Conservation (phyloP, 2,329 filamentous ascomycete species). For the Aspergillus ruber region DNA sequence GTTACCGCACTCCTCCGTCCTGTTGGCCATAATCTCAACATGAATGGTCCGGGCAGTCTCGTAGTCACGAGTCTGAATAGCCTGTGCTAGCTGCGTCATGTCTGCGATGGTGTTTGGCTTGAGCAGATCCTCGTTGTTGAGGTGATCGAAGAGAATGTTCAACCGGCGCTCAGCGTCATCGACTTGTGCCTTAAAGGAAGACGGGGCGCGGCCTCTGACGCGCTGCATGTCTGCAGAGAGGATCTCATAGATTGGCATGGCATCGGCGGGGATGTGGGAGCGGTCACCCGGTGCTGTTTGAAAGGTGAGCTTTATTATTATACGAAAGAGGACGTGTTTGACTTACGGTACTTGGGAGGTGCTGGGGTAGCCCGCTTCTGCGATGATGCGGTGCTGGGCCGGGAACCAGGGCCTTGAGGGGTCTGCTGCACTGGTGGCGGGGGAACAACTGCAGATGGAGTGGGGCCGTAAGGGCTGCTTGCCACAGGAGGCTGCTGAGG, state of each 20-base stretch:
- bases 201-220: slow-evolving; percentile 76
- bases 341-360: slow-evolving; percentile 63
- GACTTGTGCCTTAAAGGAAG: slow-evolving; percentile 81
- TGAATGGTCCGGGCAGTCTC: slow-evolving; percentile 62
- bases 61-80: slow-evolving; percentile 64
- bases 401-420: slow-evolving; percentile 34
- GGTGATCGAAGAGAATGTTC: slow-evolving; percentile 88
- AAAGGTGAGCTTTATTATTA: slow-evolving; percentile 10
- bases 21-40: slow-evolving; percentile 68
- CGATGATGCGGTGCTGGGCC: slow-evolving; percentile 45
- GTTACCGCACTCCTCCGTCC: slow-evolving; percentile 72
- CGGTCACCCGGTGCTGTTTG: slow-evolving; percentile 64
- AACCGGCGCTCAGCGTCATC: slow-evolving; percentile 91
- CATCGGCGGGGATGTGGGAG: slow-evolving; percentile 73
- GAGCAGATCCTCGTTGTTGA: slow-evolving; percentile 91
- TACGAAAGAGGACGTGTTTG: neutral
- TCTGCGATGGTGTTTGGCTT: slow-evolving; percentile 60
- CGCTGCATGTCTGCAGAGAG: slow-evolving; percentile 80
- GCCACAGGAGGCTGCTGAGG: slow-evolving; percentile 41
- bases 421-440: slow-evolving; percentile 22
- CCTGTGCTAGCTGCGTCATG: slow-evolving; percentile 49
- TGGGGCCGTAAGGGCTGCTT: slow-evolving; percentile 38
- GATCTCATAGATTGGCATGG: slow-evolving; percentile 73
- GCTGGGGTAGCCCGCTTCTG: slow-evolving; percentile 43
- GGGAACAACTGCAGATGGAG: slow-evolving; percentile 40